Percentiles rank a stretch among this genome's conserved stretches.
These are phyloP conservation scores for Globisporangium recalcitrans DNA, from an alignment of 352 stramenopile genomes.

Conservation along the genomic window DNA sequence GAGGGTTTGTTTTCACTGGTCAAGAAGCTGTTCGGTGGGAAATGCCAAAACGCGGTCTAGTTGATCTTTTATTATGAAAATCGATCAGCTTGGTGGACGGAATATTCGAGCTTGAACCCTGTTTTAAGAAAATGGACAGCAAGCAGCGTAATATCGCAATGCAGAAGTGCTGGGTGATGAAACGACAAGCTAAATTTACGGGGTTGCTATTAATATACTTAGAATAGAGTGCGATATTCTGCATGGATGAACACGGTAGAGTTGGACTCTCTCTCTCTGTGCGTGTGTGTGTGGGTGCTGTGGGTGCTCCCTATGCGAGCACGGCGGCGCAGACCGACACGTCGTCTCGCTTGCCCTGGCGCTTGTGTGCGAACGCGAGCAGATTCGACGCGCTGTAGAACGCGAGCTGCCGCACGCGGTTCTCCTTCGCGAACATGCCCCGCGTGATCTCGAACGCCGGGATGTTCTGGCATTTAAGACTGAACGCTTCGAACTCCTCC, in stretches of 20 bases:
- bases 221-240: slow-evolving; percentile 10
- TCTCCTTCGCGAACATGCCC: slow-evolving; percentile 69
- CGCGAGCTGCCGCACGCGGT: slow-evolving; percentile 77
- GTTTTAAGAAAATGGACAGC: too few relatives aligned
- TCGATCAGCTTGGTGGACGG: background rate
- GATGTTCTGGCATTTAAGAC: slow-evolving; percentile 63
- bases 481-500: slow-evolving; percentile 68
- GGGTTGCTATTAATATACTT: slow-evolving; percentile 18
- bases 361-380: slow-evolving; percentile 86
- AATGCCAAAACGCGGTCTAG: slow-evolving; percentile 12
- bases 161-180: background rate
- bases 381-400: slow-evolving; percentile 88
- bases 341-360: slow-evolving; percentile 84
- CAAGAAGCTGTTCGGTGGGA: slow-evolving; percentile 4
- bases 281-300: background rate
- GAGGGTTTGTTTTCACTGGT: slow-evolving; percentile 16
- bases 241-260: background rate
- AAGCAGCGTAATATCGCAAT: background rate
- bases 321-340: slow-evolving; percentile 82
- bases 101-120: background rate
- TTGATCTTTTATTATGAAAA: background rate
- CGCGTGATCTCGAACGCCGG: slow-evolving; percentile 60
- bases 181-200: background rate
- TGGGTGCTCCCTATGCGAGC: slow-evolving; percentile 39
- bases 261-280: background rate